A percentile compares a stretch with the other conserved stretches of the same genome.
Evolutionary conservation across 1,139 yeast species (phyloP).

Genomic region (Pneumocystis oryctolagi): DNA sequence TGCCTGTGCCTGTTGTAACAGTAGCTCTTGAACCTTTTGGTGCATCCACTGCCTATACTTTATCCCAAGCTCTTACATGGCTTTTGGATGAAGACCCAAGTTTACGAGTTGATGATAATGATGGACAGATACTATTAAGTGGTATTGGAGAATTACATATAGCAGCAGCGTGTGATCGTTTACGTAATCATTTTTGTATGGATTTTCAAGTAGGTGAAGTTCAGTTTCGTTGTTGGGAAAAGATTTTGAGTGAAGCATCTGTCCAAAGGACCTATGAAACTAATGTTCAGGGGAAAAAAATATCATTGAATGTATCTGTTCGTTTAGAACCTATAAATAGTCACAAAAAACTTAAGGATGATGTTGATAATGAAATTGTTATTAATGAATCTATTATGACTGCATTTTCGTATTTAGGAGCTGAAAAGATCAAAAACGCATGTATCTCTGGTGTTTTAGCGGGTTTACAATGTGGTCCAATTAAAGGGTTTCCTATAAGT

Average conservation of each 20-base stretch:
- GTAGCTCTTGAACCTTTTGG: slow-evolving; percentile 73
- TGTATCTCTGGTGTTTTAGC: slow-evolving; percentile 1
- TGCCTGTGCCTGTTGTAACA: slow-evolving; percentile 90
- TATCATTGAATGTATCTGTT: neutral
- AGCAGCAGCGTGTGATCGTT: slow-evolving; percentile 69
- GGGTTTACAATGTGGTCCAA: slow-evolving; percentile 4
- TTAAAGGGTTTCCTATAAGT: slow-evolving; percentile 4
- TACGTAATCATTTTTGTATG: slow-evolving; percentile 67
- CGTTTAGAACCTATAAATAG: neutral
- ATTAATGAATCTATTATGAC: slow-evolving; percentile 31
- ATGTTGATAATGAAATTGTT: slow-evolving; percentile 11
- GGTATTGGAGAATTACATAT: slow-evolving; percentile 96
- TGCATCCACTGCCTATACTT: slow-evolving; percentile 56
- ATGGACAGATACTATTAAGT: slow-evolving; percentile 72
- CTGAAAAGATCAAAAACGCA: slow-evolving; percentile 22
- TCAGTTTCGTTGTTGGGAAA: slow-evolving; percentile 75
- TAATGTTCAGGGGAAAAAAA: neutral
- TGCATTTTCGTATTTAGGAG: slow-evolving; percentile 39
- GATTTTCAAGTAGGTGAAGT: slow-evolving; percentile 66
- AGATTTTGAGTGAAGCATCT: neutral
- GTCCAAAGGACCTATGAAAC: neutral
- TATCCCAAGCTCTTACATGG: slow-evolving; percentile 51
- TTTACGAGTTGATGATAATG: slow-evolving; percentile 63
- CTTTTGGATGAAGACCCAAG: slow-evolving; percentile 77
- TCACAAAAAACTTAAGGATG: neutral